A percentile compares a stretch with the other conserved stretches of the same genome.
Evolutionary conservation across 345 rosid genomes (phyloP).

Genomic region (Populus alba): DNA sequence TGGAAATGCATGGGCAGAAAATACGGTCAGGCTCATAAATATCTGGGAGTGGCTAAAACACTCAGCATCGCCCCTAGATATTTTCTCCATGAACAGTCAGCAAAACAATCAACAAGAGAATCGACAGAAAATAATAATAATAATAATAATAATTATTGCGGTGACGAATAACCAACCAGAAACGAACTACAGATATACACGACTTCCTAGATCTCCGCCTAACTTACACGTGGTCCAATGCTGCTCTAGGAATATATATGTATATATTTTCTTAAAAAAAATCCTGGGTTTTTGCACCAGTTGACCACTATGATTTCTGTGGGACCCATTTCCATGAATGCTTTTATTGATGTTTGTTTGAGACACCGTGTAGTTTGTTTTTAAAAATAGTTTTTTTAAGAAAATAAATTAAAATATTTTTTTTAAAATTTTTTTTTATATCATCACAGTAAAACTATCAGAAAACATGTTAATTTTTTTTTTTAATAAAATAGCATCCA

Average conservation of each 20-base stretch:
- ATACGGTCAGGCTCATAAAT: constrained; percentile 12
- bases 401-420: too few relatives aligned
- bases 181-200: constrained; percentile 24
- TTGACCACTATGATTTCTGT: neutral
- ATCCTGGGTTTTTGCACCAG: neutral
- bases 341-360: too few relatives aligned
- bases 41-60: constrained; percentile 15
- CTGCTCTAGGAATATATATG: constrained; percentile 33
- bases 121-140: neutral
- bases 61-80: constrained; percentile 19
- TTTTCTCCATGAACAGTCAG: neutral
- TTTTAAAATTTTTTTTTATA: too few relatives aligned
- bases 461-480: too few relatives aligned
- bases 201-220: neutral
- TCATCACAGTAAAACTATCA: too few relatives aligned
- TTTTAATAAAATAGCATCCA: too few relatives aligned
- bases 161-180: constrained; percentile 27
- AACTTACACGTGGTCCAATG: constrained; percentile 27
- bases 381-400: too few relatives aligned
- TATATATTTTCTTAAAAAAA: neutral
- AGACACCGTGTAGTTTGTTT: too few relatives aligned
- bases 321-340: neutral
- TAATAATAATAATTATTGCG: too few relatives aligned
- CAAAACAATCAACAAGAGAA: neutral
- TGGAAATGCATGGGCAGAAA: constrained; percentile 15